Conservation (phyloP, 2,329 filamentous ascomycete species). For the Sporothrix protearum region DNA sequence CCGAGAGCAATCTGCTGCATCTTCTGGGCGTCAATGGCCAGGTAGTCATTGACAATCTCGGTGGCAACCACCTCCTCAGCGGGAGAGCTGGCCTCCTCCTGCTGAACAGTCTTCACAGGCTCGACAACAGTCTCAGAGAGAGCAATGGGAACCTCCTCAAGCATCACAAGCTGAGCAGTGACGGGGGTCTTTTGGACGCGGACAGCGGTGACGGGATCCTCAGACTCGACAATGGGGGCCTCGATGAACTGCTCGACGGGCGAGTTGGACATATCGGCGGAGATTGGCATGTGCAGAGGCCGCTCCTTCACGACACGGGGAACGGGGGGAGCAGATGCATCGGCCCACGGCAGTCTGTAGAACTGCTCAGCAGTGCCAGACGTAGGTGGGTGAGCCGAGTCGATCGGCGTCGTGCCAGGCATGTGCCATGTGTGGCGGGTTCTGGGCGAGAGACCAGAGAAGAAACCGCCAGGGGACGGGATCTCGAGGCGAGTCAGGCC, state of each 20-base stretch:
- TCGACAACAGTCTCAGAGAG: slow-evolving; percentile 38
- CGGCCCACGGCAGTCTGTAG: slow-evolving; percentile 77
- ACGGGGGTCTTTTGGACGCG: slow-evolving; percentile 39
- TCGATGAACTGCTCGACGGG: slow-evolving; percentile 68
- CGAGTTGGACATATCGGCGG: slow-evolving; percentile 40
- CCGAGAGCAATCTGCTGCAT: slow-evolving; percentile 65
- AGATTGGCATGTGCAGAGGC: slow-evolving; percentile 34
- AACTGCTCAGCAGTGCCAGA: slow-evolving; percentile 91
- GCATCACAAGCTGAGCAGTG: slow-evolving; percentile 34
- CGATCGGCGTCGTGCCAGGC: slow-evolving; percentile 46
- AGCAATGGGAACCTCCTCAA: slow-evolving; percentile 27
- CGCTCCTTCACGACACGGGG: slow-evolving; percentile 34
- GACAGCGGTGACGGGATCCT: slow-evolving; percentile 63
- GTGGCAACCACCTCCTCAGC: slow-evolving; percentile 56
- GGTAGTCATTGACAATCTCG: slow-evolving; percentile 67
- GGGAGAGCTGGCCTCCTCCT: slow-evolving; percentile 37
- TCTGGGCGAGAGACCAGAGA: slow-evolving; percentile 73
- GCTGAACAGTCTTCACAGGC: slow-evolving; percentile 38
- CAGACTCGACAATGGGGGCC: slow-evolving; percentile 46
- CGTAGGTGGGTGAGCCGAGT: slow-evolving; percentile 62
- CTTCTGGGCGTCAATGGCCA: slow-evolving; percentile 70
- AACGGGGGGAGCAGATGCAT: slow-evolving; percentile 39
- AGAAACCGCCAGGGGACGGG: slow-evolving; percentile 88
- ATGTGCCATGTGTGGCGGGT: slow-evolving; percentile 80
- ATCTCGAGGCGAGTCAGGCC: slow-evolving; percentile 80